A percentile compares a stretch with the other conserved stretches of the same genome.
Conservation (phyloP, 2,329 filamentous ascomycete genomes). For the Fusarium virguliforme region DNA sequence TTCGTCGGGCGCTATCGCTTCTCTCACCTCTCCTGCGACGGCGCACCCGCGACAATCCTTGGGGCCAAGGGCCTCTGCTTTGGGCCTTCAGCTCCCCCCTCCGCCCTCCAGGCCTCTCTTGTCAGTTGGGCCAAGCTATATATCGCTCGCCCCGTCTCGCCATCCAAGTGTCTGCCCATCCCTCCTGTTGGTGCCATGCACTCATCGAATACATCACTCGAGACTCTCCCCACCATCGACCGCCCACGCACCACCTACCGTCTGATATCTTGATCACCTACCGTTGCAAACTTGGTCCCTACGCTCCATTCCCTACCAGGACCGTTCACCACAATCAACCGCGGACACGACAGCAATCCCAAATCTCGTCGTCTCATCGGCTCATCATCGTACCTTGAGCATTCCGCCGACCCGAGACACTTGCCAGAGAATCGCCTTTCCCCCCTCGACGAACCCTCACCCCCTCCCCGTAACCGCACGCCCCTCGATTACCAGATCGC, state of each 20-base stretch:
- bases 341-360: conserved; percentile 12
- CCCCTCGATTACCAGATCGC: conserved; percentile 33
- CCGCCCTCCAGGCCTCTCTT: conserved; percentile 13
- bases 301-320: conserved; percentile 19
- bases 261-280: conserved; percentile 42
- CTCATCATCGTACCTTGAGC: conserved; percentile 29
- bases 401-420: conserved; percentile 31
- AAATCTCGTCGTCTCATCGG: conserved; percentile 31
- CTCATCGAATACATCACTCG: conserved; percentile 49
- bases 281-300: conserved; percentile 26
- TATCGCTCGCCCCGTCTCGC: conserved; percentile 53
- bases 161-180: conserved; percentile 51
- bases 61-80: conserved; percentile 25
- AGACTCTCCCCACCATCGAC: conserved; percentile 49
- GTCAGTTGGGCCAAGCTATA: conserved; percentile 46
- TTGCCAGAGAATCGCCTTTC: conserved; percentile 2
- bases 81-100: conserved; percentile 13
- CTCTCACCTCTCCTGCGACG: conserved; percentile 31
- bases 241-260: conserved; percentile 45
- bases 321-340: conserved; percentile 15
- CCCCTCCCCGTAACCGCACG: conserved; percentile 33
- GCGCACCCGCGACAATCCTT: conserved; percentile 28
- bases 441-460: conserved; percentile 15
- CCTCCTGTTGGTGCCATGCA: conserved; percentile 43
- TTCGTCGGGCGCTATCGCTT: conserved; percentile 49